These are phyloP conservation scores for Moelleriella libera DNA, from an alignment of 2,329 filamentous ascomycete genomes.

Conservation along the genomic window DNA sequence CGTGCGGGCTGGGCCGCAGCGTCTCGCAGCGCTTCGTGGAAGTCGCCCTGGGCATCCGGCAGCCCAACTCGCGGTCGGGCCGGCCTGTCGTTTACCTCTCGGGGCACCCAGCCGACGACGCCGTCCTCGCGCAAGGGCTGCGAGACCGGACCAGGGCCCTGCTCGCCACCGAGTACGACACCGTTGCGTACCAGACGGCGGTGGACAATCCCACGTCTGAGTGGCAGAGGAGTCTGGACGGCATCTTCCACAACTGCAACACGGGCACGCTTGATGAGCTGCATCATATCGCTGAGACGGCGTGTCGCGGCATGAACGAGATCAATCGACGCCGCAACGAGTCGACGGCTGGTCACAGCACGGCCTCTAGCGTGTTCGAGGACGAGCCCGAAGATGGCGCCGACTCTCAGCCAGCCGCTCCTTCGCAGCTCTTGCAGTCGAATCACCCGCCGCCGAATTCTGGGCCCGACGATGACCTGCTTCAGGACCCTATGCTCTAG, in stretches of 20 bases:
- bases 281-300: conserved; percentile 28
- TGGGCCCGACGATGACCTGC: too few species aligned
- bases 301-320: conserved; percentile 27
- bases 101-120: conserved; percentile 11
- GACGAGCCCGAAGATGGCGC: conserved; percentile 6
- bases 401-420: too few species aligned
- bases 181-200: conserved; percentile 20
- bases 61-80: conserved; percentile 19
- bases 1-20: conserved; percentile 22
- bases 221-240: conserved; percentile 29
- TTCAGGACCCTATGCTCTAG: too few species aligned
- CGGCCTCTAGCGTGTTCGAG: conserved; percentile 15
- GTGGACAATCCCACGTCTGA: conserved; percentile 24
- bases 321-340: conserved; percentile 21
- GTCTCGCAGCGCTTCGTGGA: conserved; percentile 33
- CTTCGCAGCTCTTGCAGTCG: conserved; percentile 7
- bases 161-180: conserved; percentile 19
- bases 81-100: conserved; percentile 20
- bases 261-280: conserved; percentile 27
- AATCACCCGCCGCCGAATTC: background rate
- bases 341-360: conserved; percentile 13
- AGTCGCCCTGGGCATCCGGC: conserved; percentile 24
- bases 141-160: conserved; percentile 10
- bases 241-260: conserved; percentile 28
- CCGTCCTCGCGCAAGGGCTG: conserved; percentile 10